phyloP scores from a whole-genome alignment of 257 asterid genomes.

The Voacanga thouarsii region DNA sequence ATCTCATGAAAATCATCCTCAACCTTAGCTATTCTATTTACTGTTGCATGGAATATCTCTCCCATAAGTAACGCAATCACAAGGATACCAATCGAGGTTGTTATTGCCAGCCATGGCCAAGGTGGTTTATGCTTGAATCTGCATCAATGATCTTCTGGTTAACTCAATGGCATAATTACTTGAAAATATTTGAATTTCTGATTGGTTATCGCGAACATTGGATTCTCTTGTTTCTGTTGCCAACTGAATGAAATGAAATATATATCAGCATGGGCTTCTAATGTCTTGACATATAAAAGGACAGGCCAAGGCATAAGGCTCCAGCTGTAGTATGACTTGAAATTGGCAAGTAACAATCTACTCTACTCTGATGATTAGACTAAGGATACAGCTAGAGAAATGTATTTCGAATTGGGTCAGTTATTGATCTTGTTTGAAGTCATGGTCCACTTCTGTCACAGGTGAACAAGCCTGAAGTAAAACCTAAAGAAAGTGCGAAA shows the following conservation, averaged over 20 bases:
- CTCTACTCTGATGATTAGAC: background rate
- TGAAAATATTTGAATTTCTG: background rate
- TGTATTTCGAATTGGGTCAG: background rate
- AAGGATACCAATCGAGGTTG: slow-evolving; percentile 48
- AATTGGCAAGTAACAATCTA: background rate
- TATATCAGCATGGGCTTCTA: too few relatives aligned
- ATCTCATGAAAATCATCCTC: slow-evolving; percentile 76
- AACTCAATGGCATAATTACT: background rate
- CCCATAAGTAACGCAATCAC: slow-evolving; percentile 59
- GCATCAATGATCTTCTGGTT: slow-evolving; percentile 23
- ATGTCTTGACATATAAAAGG: background rate
- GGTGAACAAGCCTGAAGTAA: background rate
- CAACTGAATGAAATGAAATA: background rate
- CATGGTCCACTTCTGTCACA: background rate
- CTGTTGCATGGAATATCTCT: slow-evolving; percentile 68
- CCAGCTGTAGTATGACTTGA: background rate
- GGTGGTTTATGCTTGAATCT: slow-evolving; percentile 91
- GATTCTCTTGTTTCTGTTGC: background rate
- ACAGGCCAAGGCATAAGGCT: background rate
- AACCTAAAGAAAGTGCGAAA: background rate
- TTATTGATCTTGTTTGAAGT: background rate
- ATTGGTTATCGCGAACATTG: background rate
- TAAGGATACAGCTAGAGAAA: background rate
- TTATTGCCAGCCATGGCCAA: slow-evolving; percentile 80
- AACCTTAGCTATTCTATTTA: slow-evolving; percentile 77